Evolutionary conservation across 139 green algal genomes (phyloP), one percentile per base, ranked within the genome.

Genomic region (Coccomyxa sp.): DNA sequence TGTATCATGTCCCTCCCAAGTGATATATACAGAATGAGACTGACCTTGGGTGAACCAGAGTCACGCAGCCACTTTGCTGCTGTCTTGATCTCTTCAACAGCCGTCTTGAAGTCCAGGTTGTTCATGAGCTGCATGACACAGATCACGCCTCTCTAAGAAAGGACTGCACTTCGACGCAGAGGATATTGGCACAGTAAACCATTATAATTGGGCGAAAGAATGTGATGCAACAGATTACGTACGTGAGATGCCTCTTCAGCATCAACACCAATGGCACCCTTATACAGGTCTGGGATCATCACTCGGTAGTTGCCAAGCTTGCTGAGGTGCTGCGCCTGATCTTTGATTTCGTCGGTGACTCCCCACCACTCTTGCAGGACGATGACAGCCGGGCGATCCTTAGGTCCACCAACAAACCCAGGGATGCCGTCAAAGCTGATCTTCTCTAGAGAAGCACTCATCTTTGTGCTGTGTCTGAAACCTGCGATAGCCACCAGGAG

Each of bases 191-290:
- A 7, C 38, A 51, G 3, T 51, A 7, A 3, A 51, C 38, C 38
- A 7, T 51, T 51, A 7, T 3, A 51, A 51, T 11, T 51, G 38
- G 3, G 7, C n/a, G 38, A 51, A 51, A 51, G 7, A 11, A 3
- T 51, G 3, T 51, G 3, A 51, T 51, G 38, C 38, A 51, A 51
- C 38, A 51, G 38, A 3, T 11, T 14, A 76, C 90, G 87, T 81
- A 94, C 88, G 45, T 95, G 92, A 0, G 51, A 51, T 0, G 92
- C 92, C 83, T 95, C 92, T 76, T 95, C 92, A 14, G 87, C 86
- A 79, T 92, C 89, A 51, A 95, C 85, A 0, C 93, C 93, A 66
- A 96, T 81, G 79, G 90, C 93, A 27, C 91, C 92, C 67, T 94
- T 91, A 87, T 96, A 96, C 17, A 96, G 82, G 84, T 96, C 93